Conservation (phyloP, 1,139 yeast species). For the Suhomyces bribrorum region DNA sequence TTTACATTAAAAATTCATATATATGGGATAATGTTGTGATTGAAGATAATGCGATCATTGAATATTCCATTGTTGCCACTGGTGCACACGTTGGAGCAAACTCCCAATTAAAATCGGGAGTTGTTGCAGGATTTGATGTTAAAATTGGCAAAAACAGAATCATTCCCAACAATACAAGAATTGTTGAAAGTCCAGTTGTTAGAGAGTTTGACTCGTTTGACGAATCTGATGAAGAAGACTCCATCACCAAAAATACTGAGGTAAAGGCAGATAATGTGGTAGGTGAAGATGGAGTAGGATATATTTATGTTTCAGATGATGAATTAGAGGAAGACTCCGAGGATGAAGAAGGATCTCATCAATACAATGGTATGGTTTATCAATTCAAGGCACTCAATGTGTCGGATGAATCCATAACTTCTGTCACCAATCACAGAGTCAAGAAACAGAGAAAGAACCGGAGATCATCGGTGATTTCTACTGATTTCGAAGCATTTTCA, state of each 20-base stretch:
- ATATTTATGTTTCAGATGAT: conserved; percentile 52
- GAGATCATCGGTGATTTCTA: conserved; percentile 42
- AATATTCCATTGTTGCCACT: conserved; percentile 69
- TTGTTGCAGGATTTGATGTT: conserved; percentile 80
- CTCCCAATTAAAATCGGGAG: conserved; percentile 59
- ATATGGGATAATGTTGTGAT: conserved; percentile 83
- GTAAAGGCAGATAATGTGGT: conserved; percentile 42
- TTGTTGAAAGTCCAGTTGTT: conserved; percentile 50
- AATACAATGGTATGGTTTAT: conserved; percentile 49
- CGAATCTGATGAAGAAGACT: conserved; percentile 22
- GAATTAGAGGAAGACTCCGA: conserved; percentile 42
- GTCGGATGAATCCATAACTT: conserved; percentile 80
- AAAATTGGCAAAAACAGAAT: conserved; percentile 53
- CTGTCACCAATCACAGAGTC: conserved; percentile 48
- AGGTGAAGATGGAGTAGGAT: conserved; percentile 64
- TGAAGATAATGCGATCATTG: conserved; percentile 61
- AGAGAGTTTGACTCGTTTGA: conserved; percentile 29
- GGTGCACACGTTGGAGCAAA: conserved; percentile 55
- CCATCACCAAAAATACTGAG: conserved; percentile 12
- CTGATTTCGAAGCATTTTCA: conserved; percentile 42
- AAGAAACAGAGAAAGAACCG: conserved; percentile 34
- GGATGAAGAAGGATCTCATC: conserved; percentile 30
- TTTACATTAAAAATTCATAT: conserved; percentile 67
- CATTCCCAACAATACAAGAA: conserved; percentile 52
- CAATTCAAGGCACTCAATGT: conserved; percentile 64